Evolutionary conservation across 345 rosid genomes (phyloP), one percentile per base, ranked within the genome.

Genomic region (Lumnitzera littorea): DNA sequence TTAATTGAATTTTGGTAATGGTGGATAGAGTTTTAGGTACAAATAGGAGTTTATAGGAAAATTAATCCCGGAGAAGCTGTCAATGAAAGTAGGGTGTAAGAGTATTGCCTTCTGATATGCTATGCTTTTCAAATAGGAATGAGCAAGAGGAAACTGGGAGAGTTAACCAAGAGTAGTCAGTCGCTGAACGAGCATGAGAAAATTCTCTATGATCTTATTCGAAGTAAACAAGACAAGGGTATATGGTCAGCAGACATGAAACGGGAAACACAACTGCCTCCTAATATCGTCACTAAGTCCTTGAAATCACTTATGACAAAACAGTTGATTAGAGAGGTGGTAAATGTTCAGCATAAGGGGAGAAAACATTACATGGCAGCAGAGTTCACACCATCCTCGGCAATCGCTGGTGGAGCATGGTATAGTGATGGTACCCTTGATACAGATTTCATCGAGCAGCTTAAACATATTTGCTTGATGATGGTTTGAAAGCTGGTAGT

Each of bases 381-480:
- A 0, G 96, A 88, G 67, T 88, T 86, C 51, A 78, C 83, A 60
- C 92, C 95, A 4, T 71, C 86, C 1, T 69, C 75, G 43, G 95
- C 80, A 63, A 72, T 90, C 57, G 83, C 89, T 0, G 97, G 95
- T 4, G 97, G 97, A 36, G 75, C 82, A 4, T 90, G 96, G 95
- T 94, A 86, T 65, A 56, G 3, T 3, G 83, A 79, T 53, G 97
- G 97, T 1, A 60, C 62, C 46, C 88, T 94, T 12, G 82, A 90
- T 47, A 52, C 68, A 0, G 70, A 69, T n/a, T 79, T 74, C 51
- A 82, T 90, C 48, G 64, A 69, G 23, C 12, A 56, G 2, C 55
- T 86, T 55, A 88, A 80, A 62, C 51, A 57, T 13, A 49, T 27
- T 2, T 94, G 92, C 52, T 66, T 70, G 47, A 59, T 47, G 67